Conservation (phyloP, 306 rosid genomes). For the Casuarina equisetifolia region DNA sequence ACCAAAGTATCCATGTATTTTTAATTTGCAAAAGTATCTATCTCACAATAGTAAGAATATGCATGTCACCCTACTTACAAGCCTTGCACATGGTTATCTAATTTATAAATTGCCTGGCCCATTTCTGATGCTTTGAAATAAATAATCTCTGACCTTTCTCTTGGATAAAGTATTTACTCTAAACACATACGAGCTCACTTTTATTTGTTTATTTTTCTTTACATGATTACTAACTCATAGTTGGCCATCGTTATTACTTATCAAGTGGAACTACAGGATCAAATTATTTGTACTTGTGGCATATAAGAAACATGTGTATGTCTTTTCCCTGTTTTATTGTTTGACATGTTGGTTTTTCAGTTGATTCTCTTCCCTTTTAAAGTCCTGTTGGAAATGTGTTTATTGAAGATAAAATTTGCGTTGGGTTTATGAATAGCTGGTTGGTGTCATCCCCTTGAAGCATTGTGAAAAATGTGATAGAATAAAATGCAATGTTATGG, state of each 20-base stretch:
- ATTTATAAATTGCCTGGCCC: constrained; percentile 14
- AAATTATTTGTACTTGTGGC: background rate
- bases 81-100: constrained; percentile 3
- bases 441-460: background rate
- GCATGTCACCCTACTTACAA: constrained; percentile 17
- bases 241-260: background rate
- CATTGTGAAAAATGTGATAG: background rate
- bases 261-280: constrained; percentile 10
- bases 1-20: constrained; percentile 14
- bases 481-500: background rate
- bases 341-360: background rate
- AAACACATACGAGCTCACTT: background rate
- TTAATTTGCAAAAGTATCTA: constrained; percentile 2
- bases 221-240: background rate
- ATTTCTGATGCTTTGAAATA: constrained; percentile 5
- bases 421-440: background rate
- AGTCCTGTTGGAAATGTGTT: background rate
- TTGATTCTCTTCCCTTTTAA: background rate
- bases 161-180: constrained; percentile 9
- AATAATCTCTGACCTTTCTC: constrained; percentile 1
- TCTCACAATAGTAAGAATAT: constrained; percentile 22
- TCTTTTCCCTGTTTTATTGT: background rate
- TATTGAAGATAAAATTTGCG: background rate
- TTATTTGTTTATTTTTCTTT: background rate
- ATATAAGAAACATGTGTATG: background rate